Evolutionary conservation across 768 basidiomycete species (phyloP).

Genomic region (Psilocybe cubensis): DNA sequence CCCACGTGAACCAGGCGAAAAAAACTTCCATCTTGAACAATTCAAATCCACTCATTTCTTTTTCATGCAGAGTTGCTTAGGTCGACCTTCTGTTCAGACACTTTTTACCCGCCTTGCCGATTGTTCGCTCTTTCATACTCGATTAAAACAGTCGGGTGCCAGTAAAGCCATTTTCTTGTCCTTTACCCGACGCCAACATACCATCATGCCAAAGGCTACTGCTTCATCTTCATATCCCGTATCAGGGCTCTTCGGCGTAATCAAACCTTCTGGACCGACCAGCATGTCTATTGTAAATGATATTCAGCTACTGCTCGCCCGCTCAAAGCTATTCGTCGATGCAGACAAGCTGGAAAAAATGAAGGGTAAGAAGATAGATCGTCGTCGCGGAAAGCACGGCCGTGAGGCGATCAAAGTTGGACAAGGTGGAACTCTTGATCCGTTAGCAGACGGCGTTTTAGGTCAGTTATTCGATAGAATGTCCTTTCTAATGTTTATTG

Average conservation of each 20-base stretch:
- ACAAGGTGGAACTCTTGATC: slow-evolving; percentile 95
- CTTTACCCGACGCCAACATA: not conserved
- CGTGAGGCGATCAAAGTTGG: slow-evolving; percentile 77
- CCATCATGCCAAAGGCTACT: slow-evolving; percentile 67
- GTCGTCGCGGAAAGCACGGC: slow-evolving; percentile 45
- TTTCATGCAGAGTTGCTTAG: too few species aligned
- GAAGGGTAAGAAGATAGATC: slow-evolving; percentile 47
- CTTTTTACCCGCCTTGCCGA: not conserved
- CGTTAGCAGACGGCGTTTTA: slow-evolving; percentile 93
- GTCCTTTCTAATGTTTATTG: not conserved
- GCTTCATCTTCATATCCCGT: slow-evolving; percentile 57
- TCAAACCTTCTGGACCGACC: slow-evolving; percentile 91
- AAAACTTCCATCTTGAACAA: too few species aligned
- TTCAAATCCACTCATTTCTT: too few species aligned
- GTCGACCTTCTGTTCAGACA: not conserved
- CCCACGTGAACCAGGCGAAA: not conserved
- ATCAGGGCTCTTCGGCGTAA: slow-evolving; percentile 84
- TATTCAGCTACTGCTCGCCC: slow-evolving; percentile 77
- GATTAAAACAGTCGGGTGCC: not conserved
- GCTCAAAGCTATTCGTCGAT: slow-evolving; percentile 80
- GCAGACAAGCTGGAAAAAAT: slow-evolving; percentile 57
- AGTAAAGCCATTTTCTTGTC: not conserved
- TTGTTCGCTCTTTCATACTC: not conserved
- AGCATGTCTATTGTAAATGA: slow-evolving; percentile 91
- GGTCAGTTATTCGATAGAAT: slow-evolving; percentile 49